Evolutionary conservation across 1,284 basidiomycete species (phyloP).

Genomic region (Tilletiaria anomala): DNA sequence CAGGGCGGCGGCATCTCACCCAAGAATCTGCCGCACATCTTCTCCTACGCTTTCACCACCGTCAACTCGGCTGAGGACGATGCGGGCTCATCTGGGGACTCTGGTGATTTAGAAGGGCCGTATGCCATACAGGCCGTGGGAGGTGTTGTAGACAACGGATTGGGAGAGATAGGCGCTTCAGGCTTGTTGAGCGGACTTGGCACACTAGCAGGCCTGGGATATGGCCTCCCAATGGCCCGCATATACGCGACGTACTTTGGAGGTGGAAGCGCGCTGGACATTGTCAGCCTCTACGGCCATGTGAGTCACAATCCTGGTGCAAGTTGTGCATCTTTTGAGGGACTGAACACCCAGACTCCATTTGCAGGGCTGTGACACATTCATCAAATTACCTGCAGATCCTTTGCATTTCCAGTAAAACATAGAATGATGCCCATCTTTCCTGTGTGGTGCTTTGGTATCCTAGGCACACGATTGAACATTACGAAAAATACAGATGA

Average conservation of each 20-base stretch:
- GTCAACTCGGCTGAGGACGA: constrained; percentile 53
- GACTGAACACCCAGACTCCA: constrained; percentile 4
- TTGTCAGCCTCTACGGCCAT: constrained; percentile 12
- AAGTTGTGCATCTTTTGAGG: constrained; percentile 9
- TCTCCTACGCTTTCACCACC: constrained; percentile 81
- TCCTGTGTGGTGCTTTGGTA: too few species aligned
- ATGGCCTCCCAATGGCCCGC: constrained; percentile 59
- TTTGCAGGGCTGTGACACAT: constrained; percentile 24
- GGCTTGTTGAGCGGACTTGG: constrained; percentile 60
- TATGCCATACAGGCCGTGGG: constrained; percentile 51
- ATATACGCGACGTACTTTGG: constrained; percentile 51
- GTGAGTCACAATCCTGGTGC: constrained; percentile 6
- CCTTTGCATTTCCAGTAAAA: too few species aligned
- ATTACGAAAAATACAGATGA: too few species aligned
- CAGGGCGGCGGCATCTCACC: constrained; percentile 70
- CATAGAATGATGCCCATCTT: too few species aligned
- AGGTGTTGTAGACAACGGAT: constrained; percentile 49
- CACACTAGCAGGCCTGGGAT: constrained; percentile 62
- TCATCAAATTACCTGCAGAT: too few species aligned
- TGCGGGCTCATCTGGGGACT: too few species aligned
- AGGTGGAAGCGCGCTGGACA: constrained; percentile 7
- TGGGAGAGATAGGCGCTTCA: constrained; percentile 48
- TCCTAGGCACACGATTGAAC: too few species aligned
- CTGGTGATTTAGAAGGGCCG: constrained; percentile 55
- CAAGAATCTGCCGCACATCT: constrained; percentile 59